These are phyloP conservation scores for Solanum commersonii DNA, from an alignment of 257 asterid species.

Conservation along the genomic window DNA sequence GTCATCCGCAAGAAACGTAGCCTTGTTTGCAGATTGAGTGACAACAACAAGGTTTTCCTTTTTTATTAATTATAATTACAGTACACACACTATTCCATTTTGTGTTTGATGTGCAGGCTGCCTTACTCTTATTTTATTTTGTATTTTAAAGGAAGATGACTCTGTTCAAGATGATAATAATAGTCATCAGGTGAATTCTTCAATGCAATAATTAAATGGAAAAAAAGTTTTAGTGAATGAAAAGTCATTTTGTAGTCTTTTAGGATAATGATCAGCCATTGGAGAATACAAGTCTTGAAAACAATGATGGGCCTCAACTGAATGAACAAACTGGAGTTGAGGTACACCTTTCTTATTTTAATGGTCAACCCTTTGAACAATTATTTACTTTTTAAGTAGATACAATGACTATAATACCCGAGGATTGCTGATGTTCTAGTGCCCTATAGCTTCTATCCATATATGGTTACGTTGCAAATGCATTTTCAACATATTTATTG, in stretches of 20 bases:
- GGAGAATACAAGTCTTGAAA: slow-evolving; percentile 27
- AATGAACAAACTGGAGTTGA: slow-evolving; percentile 26
- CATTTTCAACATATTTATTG: not conserved
- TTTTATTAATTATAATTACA: not conserved
- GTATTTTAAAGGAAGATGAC: slow-evolving; percentile 30
- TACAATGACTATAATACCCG: not conserved
- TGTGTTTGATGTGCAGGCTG: not conserved
- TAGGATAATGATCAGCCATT: slow-evolving; percentile 36
- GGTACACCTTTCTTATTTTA: slow-evolving; percentile 23
- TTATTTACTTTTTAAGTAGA: not conserved
- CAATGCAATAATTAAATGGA: not conserved
- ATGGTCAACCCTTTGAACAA: not conserved
- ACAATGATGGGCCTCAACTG: slow-evolving; percentile 16
- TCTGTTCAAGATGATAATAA: slow-evolving; percentile 10
- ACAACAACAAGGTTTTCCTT: slow-evolving; percentile 38
- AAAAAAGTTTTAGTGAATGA: not conserved
- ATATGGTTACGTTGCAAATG: not conserved
- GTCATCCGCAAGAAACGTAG: slow-evolving; percentile 27
- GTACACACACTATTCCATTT: not conserved
- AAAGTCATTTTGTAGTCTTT: not conserved
- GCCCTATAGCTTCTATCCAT: not conserved
- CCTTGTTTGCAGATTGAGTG: slow-evolving; percentile 41
- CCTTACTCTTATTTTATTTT: slow-evolving; percentile 1
- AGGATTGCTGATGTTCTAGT: not conserved
- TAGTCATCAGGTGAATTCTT: slow-evolving; percentile 7